Evolutionary conservation across 345 rosid genomes (phyloP).

Genomic region (Stellera chamaejasme): DNA sequence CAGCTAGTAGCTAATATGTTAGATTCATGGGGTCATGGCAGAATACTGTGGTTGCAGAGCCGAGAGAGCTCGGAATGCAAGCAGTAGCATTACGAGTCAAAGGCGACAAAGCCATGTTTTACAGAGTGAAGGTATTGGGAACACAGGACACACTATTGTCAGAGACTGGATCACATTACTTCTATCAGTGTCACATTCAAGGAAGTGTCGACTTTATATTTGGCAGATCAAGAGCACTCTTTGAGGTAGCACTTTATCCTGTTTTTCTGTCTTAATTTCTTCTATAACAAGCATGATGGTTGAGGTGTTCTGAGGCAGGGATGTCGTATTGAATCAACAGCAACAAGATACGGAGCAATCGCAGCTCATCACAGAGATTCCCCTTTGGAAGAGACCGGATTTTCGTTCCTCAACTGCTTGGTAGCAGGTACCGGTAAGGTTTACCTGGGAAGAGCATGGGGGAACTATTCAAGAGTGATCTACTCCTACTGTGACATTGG

Average conservation of each 20-base stretch:
- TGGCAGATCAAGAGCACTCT: conserved; percentile 70
- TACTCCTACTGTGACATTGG: conserved; percentile 58
- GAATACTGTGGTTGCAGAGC: conserved; percentile 67
- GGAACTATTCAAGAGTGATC: conserved; percentile 54
- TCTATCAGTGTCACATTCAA: conserved; percentile 54
- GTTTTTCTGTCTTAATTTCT: background rate
- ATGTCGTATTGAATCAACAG: conserved; percentile 53
- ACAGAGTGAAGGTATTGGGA: conserved; percentile 59
- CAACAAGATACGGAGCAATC: conserved; percentile 52
- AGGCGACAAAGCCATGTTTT: conserved; percentile 76
- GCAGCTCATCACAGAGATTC: conserved; percentile 74
- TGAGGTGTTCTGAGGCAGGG: conserved; percentile 28
- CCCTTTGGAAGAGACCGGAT: conserved; percentile 56
- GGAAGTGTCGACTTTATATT: conserved; percentile 86
- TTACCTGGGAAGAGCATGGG: conserved; percentile 86
- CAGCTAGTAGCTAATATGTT: too few relatives aligned
- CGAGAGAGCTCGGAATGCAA: conserved; percentile 69
- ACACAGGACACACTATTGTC: conserved; percentile 89
- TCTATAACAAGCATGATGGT: too few relatives aligned
- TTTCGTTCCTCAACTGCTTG: conserved; percentile 58
- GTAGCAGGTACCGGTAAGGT: conserved; percentile 66
- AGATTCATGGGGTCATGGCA: conserved; percentile 22
- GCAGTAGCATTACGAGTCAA: conserved; percentile 69
- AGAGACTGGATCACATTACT: conserved; percentile 77
- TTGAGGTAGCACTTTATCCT: conserved; percentile 28